Percentiles rank a stretch among this genome's conserved stretches.
These are phyloP conservation scores for Porphyrellus sp. DNA, from an alignment of 1,284 basidiomycete species.

Conservation along the genomic window DNA sequence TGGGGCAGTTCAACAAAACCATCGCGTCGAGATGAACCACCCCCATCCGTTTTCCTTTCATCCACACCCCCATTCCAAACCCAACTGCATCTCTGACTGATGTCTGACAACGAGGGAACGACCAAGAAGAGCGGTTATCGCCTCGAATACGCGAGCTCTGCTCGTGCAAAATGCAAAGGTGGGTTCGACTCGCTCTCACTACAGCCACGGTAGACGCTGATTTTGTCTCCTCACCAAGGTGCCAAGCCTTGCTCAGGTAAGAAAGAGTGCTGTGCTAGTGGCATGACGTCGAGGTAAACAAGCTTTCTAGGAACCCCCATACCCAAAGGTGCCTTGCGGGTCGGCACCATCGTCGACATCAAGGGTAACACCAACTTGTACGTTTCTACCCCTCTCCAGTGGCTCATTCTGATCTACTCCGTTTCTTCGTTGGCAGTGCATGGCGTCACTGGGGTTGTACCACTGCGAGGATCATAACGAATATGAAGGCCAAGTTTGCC, in stretches of 20 bases:
- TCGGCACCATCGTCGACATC: slow-evolving; percentile 78
- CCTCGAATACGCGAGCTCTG: slow-evolving; percentile 68
- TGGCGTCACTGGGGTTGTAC: slow-evolving; percentile 87
- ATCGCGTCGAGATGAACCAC: slow-evolving; percentile 41
- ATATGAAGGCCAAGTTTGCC: slow-evolving; percentile 64
- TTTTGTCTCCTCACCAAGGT: slow-evolving; percentile 43
- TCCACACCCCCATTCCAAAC: slow-evolving; percentile 19
- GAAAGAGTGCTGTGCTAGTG: slow-evolving; percentile 11
- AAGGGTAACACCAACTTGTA: slow-evolving; percentile 70
- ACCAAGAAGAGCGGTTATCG: slow-evolving; percentile 63
- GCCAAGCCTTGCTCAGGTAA: slow-evolving; percentile 74
- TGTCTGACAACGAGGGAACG: slow-evolving; percentile 56
- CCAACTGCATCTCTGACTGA: slow-evolving; percentile 31
- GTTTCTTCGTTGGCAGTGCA: slow-evolving; percentile 39
- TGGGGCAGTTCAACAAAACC: slow-evolving; percentile 40
- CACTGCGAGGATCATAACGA: slow-evolving; percentile 65
- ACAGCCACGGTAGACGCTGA: slow-evolving; percentile 18
- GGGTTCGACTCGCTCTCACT: slow-evolving; percentile 26
- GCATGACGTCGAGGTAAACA: slow-evolving; percentile 17
- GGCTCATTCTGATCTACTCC: neutral
- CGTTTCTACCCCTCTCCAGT: slow-evolving; percentile 32
- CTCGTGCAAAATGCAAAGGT: slow-evolving; percentile 84
- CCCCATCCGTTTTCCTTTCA: slow-evolving; percentile 29
- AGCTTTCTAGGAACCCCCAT: slow-evolving; percentile 60
- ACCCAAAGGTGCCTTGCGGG: slow-evolving; percentile 66